A percentile compares a stretch with the other conserved stretches of the same genome.
phyloP scores from a whole-genome alignment of 352 stramenopile species.

The Thalassiosira livingstoniorum region DNA sequence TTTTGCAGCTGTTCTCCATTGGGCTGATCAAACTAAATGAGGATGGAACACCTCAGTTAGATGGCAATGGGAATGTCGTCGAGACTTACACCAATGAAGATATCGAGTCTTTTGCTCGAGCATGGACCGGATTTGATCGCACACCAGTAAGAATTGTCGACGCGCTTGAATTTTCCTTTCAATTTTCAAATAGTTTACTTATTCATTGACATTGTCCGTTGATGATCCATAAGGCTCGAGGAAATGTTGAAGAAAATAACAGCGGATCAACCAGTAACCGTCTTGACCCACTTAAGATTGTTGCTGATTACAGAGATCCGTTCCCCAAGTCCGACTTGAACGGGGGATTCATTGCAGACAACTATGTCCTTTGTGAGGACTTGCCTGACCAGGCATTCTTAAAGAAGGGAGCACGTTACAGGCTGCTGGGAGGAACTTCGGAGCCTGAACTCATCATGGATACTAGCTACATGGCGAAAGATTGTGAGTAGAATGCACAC shows the following conservation, averaged over 20 bases:
- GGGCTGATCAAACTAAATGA: constrained; percentile 74
- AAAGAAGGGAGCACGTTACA: constrained; percentile 64
- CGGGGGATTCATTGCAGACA: constrained; percentile 72
- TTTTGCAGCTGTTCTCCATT: constrained; percentile 79
- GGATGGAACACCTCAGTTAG: constrained; percentile 73
- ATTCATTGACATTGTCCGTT: too few relatives aligned
- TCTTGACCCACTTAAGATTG: constrained; percentile 61
- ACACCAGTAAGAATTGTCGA: not conserved
- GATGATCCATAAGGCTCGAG: too few relatives aligned
- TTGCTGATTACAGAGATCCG: constrained; percentile 64
- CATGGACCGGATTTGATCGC: constrained; percentile 72
- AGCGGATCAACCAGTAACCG: constrained; percentile 35
- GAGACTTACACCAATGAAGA: constrained; percentile 74
- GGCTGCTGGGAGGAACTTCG: constrained; percentile 51
- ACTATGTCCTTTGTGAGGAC: constrained; percentile 68
- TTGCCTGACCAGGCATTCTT: constrained; percentile 64
- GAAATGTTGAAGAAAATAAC: constrained; percentile 45
- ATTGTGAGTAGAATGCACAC: too few relatives aligned
- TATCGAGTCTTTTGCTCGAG: constrained; percentile 67
- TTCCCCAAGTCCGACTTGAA: constrained; percentile 75
- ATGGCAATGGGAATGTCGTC: constrained; percentile 46
- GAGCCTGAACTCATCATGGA: constrained; percentile 55
- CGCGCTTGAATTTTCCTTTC: too few relatives aligned
- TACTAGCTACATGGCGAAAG: constrained; percentile 31
- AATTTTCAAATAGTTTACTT: too few relatives aligned